Conservation (phyloP, 2,329 filamentous ascomycete genomes). For the Hypomyces perniciosus region DNA sequence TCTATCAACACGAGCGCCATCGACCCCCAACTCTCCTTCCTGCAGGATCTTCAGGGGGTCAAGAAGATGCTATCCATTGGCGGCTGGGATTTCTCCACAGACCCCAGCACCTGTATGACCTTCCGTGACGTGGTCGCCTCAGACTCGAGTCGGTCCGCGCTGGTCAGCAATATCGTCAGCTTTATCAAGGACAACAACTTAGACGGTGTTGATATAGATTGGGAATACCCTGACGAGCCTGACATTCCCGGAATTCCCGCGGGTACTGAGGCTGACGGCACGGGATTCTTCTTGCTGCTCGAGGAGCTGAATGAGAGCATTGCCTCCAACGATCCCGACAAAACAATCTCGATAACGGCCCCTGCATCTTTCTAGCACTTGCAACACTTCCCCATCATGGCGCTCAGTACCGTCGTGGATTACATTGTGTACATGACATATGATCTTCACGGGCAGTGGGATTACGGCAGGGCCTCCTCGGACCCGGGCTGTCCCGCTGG, state of each 20-base stretch:
- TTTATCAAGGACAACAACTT: constrained; percentile 32
- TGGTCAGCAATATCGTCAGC: constrained; percentile 28
- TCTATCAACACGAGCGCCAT: neutral
- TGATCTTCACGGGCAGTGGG: constrained; percentile 31
- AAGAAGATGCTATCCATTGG: constrained; percentile 25
- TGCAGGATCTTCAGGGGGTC: neutral
- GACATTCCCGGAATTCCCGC: constrained; percentile 26
- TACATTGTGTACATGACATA: constrained; percentile 34
- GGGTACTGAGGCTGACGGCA: constrained; percentile 13
- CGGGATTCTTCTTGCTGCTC: constrained; percentile 17
- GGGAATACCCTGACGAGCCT: constrained; percentile 31
- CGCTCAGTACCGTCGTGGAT: constrained; percentile 22
- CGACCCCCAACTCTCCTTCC: neutral
- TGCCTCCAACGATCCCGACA: constrained; percentile 12
- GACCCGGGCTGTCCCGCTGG: constrained; percentile 22
- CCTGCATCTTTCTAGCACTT: constrained; percentile 32
- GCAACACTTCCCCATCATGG: constrained; percentile 23
- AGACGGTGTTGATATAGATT: constrained; percentile 37
- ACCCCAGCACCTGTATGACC: constrained; percentile 12
- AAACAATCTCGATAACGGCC: constrained; percentile 26
- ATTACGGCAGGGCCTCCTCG: constrained; percentile 22
- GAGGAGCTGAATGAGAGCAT: neutral
- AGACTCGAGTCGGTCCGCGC: constrained; percentile 24
- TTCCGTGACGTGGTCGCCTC: constrained; percentile 16
- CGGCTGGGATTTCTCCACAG: constrained; percentile 22